phyloP scores from a whole-genome alignment of 768 basidiomycete genomes.

The Leccinum fibrillosum region DNA sequence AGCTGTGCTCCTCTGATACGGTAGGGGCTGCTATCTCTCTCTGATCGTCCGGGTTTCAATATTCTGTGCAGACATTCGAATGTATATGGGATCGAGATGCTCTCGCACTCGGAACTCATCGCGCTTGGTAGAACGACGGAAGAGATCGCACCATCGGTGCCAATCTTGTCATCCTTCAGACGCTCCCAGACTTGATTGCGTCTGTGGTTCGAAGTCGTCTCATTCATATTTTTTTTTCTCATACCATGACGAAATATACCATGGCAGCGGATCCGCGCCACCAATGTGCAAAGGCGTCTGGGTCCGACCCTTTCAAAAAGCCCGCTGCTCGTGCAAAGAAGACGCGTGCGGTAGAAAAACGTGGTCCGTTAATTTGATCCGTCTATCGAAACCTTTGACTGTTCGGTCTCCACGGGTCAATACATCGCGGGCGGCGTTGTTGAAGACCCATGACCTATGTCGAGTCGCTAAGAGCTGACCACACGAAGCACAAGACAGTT shows the following conservation, averaged over 20 bases:
- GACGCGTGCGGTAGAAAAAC: constrained; percentile 61
- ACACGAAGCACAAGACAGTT: constrained; percentile 56
- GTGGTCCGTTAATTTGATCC: constrained; percentile 77
- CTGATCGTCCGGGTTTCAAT: constrained; percentile 2
- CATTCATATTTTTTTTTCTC: background rate
- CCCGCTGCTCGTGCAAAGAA: constrained; percentile 59
- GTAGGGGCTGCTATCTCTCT: constrained; percentile 33
- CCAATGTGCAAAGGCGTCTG: constrained; percentile 73
- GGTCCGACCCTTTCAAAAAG: constrained; percentile 86
- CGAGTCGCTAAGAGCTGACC: constrained; percentile 81
- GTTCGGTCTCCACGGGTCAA: constrained; percentile 96
- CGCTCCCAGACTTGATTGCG: constrained; percentile 78
- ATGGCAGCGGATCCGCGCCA: constrained; percentile 71
- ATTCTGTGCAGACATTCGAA: constrained; percentile 64
- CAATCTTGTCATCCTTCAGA: constrained; percentile 95
- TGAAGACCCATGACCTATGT: constrained; percentile 72
- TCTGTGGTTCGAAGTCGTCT: constrained; percentile 43
- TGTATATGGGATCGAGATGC: constrained; percentile 99
- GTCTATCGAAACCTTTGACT: constrained; percentile 77
- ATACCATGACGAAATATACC: constrained; percentile 78
- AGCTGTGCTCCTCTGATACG: constrained; percentile 97
- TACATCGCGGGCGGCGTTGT: constrained; percentile 96
- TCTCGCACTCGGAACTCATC: constrained; percentile 89
- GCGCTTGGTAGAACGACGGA: constrained; percentile 71
- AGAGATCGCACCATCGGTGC: constrained; percentile 87